A percentile compares a stretch with the other conserved stretches of the same genome.
Evolutionary conservation across 352 stramenopile species (phyloP).

Genomic region (Phytopythium kandeliae): DNA sequence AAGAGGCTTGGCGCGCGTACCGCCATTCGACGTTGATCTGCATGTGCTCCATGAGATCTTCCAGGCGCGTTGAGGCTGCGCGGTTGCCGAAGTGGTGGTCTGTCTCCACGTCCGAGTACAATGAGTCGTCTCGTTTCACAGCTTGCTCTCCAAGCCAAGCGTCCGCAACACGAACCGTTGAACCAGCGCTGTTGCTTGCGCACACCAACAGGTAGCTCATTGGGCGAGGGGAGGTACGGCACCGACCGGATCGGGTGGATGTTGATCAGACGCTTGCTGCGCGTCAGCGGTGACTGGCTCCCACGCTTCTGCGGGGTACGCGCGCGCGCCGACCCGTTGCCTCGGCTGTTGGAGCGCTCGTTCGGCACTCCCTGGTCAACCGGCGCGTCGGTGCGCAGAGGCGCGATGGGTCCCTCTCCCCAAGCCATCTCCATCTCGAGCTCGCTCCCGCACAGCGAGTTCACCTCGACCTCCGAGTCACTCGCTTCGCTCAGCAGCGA

Average conservation of each 20-base stretch:
- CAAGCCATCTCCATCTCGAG: conserved; percentile 74
- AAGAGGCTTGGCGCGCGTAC: conserved; percentile 15
- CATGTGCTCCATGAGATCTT: conserved; percentile 88
- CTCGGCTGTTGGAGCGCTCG: conserved; percentile 47
- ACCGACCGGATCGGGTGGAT: conserved; percentile 70
- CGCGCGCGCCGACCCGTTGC: conserved; percentile 54
- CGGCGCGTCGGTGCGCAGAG: conserved; percentile 29
- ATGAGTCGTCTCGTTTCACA: background rate
- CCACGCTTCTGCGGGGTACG: conserved; percentile 60
- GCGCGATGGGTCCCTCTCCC: conserved; percentile 69
- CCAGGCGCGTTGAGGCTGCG: conserved; percentile 54
- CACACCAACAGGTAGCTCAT: conserved; percentile 55
- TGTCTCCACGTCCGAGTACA: conserved; percentile 6
- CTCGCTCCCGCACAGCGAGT: conserved; percentile 67
- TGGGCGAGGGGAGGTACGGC: conserved; percentile 56
- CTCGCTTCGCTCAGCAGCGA: conserved; percentile 23
- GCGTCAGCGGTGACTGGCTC: conserved; percentile 42
- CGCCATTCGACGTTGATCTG: conserved; percentile 82
- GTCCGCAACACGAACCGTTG: conserved; percentile 38
- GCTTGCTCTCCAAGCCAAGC: too few species aligned
- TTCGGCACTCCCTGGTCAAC: conserved; percentile 9
- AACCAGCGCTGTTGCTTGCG: conserved; percentile 84
- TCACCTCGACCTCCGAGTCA: conserved; percentile 60
- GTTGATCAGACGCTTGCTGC: conserved; percentile 75
- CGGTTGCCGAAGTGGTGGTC: conserved; percentile 84